phyloP scores from a whole-genome alignment of 2,329 filamentous ascomycete species.

The Clarireedia monteithiana region DNA sequence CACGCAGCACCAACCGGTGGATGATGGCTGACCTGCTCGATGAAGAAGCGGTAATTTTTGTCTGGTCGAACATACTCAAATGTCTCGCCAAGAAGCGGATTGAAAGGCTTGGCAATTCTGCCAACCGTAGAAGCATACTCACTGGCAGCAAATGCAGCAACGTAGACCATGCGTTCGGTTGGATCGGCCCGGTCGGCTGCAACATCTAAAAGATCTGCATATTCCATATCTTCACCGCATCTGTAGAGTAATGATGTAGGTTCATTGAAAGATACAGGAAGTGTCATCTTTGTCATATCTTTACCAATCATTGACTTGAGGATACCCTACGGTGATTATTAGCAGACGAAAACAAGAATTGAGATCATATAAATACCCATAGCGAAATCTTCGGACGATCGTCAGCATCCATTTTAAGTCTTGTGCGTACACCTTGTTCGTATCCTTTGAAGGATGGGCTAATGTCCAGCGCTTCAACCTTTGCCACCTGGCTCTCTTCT shows the following conservation, averaged over 20 bases:
- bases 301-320: constrained; percentile 99
- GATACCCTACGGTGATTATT: constrained; percentile 57
- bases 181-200: constrained; percentile 81
- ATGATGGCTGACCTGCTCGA: constrained; percentile 97
- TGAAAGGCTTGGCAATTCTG: constrained; percentile 96
- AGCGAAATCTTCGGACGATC: constrained; percentile 89
- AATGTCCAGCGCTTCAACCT: constrained; percentile 52
- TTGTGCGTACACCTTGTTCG: constrained; percentile 75
- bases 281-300: constrained; percentile 99
- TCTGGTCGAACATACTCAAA: constrained; percentile 95
- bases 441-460: constrained; percentile 79
- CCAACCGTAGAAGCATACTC: constrained; percentile 97
- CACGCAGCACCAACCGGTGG: constrained; percentile 89
- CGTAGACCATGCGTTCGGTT: constrained; percentile 86
- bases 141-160: constrained; percentile 90
- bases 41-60: constrained; percentile 96
- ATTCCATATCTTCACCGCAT: constrained; percentile 97
- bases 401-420: constrained; percentile 83
- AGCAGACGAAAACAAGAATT: constrained; percentile 13
- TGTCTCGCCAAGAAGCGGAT: constrained; percentile 89
- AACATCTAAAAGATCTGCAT: constrained; percentile 82
- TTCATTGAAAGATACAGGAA: constrained; percentile 97
- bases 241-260: constrained; percentile 92
- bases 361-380: constrained; percentile 59
- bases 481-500: constrained; percentile 30